Conservation (phyloP, 306 rosid genomes). For the Abrus precatorius region DNA sequence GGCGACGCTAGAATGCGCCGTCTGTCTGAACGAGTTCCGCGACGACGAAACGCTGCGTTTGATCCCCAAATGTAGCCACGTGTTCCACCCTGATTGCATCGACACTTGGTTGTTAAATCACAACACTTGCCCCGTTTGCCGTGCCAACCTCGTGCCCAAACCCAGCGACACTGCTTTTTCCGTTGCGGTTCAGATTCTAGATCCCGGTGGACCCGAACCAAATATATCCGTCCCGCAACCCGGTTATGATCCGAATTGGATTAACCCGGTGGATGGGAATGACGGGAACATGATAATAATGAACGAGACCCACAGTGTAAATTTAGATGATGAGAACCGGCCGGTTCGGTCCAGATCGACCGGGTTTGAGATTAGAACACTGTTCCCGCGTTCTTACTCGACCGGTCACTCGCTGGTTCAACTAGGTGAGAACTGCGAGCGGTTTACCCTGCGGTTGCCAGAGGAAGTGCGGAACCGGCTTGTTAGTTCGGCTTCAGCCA, state of each 20-base stretch:
- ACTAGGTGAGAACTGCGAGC: conserved; percentile 53
- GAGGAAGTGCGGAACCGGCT: conserved; percentile 67
- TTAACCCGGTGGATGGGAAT: neutral
- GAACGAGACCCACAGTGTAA: neutral
- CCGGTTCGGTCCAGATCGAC: conserved; percentile 49
- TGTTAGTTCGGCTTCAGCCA: conserved; percentile 48
- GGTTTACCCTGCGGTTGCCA: conserved; percentile 74
- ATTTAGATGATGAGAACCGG: conserved; percentile 12
- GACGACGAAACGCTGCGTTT: conserved; percentile 84
- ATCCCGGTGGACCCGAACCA: neutral
- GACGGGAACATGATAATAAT: neutral
- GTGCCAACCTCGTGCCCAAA: conserved; percentile 64
- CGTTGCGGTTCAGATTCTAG: neutral
- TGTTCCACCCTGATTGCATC: conserved; percentile 76
- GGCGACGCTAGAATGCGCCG: conserved; percentile 77
- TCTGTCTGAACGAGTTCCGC: conserved; percentile 76
- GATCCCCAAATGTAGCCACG: conserved; percentile 80
- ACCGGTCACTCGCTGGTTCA: conserved; percentile 60
- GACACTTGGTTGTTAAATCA: conserved; percentile 76
- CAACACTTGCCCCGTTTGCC: conserved; percentile 86
- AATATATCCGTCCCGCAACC: neutral
- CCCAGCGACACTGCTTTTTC: conserved; percentile 53
- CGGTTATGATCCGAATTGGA: neutral
- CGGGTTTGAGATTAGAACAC: conserved; percentile 45
- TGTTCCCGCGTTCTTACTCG: conserved; percentile 61